Evolutionary conservation across 1,284 basidiomycete genomes (phyloP).

Genomic region (Trichosporon sp.): DNA sequence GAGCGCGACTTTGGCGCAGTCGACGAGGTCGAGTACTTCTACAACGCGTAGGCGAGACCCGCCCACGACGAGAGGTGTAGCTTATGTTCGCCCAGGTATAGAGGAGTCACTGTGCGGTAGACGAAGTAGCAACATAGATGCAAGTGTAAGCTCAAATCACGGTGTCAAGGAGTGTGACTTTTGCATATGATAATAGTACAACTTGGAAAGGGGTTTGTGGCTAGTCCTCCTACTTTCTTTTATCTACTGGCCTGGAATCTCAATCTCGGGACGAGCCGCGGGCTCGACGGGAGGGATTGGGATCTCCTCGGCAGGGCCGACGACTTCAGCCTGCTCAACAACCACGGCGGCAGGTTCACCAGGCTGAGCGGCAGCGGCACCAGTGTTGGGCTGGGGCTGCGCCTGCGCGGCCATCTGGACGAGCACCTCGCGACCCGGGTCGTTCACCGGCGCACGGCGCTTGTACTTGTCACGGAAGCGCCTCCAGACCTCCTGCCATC

Average conservation of each 20-base stretch:
- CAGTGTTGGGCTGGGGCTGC: neutral
- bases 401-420: constrained; percentile 13
- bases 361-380: neutral
- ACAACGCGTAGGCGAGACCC: constrained; percentile 18
- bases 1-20: constrained; percentile 53
- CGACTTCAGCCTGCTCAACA: neutral
- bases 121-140: constrained; percentile 1
- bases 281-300: neutral
- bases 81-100: neutral
- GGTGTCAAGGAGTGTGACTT: neutral
- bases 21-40: constrained; percentile 57
- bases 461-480: constrained; percentile 15
- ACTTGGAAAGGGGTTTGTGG: neutral
- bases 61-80: neutral
- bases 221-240: neutral
- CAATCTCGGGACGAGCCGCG: neutral
- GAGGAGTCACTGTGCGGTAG: neutral
- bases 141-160: neutral
- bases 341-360: neutral
- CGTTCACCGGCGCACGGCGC: neutral
- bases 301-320: neutral
- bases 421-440: neutral
- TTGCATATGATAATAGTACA: neutral
- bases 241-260: neutral
- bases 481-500: constrained; percentile 30